Base-by-base conservation (phyloP, 2,329 filamentous ascomycete species). In the Aspergillus sp. region DNA sequence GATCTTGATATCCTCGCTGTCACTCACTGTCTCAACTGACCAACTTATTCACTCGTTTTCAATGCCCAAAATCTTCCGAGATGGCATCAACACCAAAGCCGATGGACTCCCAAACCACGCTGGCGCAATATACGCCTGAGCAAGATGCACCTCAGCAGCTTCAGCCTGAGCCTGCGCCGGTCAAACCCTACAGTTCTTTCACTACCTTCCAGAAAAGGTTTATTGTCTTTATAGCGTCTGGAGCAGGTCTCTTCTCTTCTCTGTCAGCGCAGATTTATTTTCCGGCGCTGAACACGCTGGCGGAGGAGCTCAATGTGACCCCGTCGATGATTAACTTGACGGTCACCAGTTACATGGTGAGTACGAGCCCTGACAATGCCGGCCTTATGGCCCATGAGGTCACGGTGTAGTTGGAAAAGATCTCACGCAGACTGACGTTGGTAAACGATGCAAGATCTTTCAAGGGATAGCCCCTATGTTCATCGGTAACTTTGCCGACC, bases 401-500 rank as follows among this genome's bases (percentile, higher is more conserved):
- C 19, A 19, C 19, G 19, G 19, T 19, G 19, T 1, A 19, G 19
- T 30, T 30, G n/a, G n/a, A 9, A 9, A 42, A 33, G 41, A 12
- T 8, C 3, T 9, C n/a, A 26, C 12, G 10, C 32, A 42, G 10
- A 42, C 27, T 43, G 8, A 28, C 10, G 30, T 19, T 44, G 40
- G 40, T 12, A 32, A 7, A 19, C 19, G 19, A n/a, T 53, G 53
- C 29, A 32, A 62, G 63, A 70, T 74, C 44, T 64, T 73, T 12
- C 74, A 77, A 62, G 75, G 71, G 3, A 62, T 78, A 35, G 67
- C 70, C 3, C 73, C 73, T 19, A 68, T 70, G 44, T 59, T 75
- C 12, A 62, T 73, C 48, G 72, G 70, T 4, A 67, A 66, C 34
- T 60, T 74, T 32, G 65, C 70, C 4, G 73, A 75, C 50, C 64